Evolutionary conservation across 2,329 filamentous ascomycete species (phyloP), one percentile per base, ranked within the genome.

Genomic region (Arthroderma uncinatum): DNA sequence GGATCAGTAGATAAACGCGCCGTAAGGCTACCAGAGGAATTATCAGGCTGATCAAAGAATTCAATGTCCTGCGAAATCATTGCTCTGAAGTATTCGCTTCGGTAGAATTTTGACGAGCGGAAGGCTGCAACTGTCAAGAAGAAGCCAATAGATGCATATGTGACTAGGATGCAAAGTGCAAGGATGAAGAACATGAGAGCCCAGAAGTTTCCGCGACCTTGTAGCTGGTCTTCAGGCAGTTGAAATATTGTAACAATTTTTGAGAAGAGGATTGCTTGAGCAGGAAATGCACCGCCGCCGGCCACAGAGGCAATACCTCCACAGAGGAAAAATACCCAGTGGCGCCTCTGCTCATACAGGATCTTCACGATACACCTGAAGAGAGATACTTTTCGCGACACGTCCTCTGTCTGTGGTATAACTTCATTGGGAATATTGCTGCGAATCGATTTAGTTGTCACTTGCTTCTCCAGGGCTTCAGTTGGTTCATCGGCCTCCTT

Each of bases 1-100:
- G 86, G 90, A 70, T 94, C 86, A 0, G 86, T 89, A 6, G 86
- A 87, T 10, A 95, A 74, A 70, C 89, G 88, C 0, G 85, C 85
- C 0, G 87, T 93, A 60, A 95, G 74, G 0, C 88, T 83, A 2
- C 68, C 68, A 10, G 64, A 62, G 8, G 62, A 61, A 28, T 62
- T 61, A 10, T 59, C 57, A 3, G 60, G 56, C 19, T 48, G 53
- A 42, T 68, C 65, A 52, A 67, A 67, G 54, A 65, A 68, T 1
- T 60, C 58, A 37, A 70, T 68, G 36, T 68, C 65, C 39, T 68
- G 64, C 3, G 62, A 60, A 2, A 68, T 60, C 53, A 68, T 62
- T 19, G 62, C 60, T 1, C 59, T 59, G 53, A 66, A 70, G 33
- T 62, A 60, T 57, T 64, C 58, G 30, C 59, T 59, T 40, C 65